These are phyloP conservation scores for Penstemon newberryi DNA, from an alignment of 257 asterid genomes.

Conservation along the genomic window DNA sequence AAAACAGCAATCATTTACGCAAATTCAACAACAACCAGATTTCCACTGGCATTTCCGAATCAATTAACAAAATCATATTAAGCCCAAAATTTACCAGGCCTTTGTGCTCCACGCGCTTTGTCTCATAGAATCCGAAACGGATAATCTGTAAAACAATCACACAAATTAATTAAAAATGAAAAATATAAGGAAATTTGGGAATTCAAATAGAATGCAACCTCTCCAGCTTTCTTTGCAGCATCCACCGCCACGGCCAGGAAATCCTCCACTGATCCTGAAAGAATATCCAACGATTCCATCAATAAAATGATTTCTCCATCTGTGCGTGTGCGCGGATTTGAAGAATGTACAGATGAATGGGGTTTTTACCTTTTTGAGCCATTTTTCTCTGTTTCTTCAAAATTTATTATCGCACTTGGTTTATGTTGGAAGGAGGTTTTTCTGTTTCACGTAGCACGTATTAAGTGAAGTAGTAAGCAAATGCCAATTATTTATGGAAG, in stretches of 20 bases:
- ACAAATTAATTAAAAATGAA: background rate
- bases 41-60: background rate
- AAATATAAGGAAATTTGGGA: background rate
- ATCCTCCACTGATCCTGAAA: slow-evolving; percentile 54
- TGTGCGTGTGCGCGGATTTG: background rate
- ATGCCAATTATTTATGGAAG: background rate
- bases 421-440: background rate
- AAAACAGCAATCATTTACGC: too few relatives aligned
- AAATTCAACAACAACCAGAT: too few relatives aligned
- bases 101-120: slow-evolving; percentile 73
- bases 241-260: slow-evolving; percentile 66
- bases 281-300: slow-evolving; percentile 16
- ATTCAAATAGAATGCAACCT: slow-evolving; percentile 37
- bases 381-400: slow-evolving; percentile 22
- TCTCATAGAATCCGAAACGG: slow-evolving; percentile 50
- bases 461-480: background rate
- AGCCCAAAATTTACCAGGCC: slow-evolving; percentile 46
- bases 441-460: background rate
- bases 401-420: too few relatives aligned
- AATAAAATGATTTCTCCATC: background rate
- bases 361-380: slow-evolving; percentile 46
- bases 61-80: background rate
- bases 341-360: background rate
- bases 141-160: slow-evolving; percentile 43
- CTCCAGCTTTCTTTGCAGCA: slow-evolving; percentile 75